These are phyloP conservation scores for Citrullus colocynthis DNA, from an alignment of 306 rosid species.

Conservation along the genomic window DNA sequence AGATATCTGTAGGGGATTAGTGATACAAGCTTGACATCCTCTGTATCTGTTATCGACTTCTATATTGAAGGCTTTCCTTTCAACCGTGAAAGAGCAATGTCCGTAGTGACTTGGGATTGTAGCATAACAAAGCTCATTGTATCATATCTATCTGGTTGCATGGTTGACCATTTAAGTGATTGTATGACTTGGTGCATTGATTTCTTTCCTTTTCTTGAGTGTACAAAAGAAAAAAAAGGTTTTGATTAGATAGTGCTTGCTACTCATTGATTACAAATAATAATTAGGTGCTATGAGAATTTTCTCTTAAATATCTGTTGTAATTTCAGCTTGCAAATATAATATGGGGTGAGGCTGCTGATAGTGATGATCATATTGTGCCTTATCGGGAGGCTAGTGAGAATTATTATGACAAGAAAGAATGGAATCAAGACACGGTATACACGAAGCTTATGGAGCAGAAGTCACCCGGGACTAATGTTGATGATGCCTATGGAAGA, in stretches of 20 bases:
- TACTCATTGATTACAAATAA: background rate
- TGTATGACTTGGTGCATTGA: background rate
- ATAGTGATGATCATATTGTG: slow-evolving; percentile 80
- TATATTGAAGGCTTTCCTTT: background rate
- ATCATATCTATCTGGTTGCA: background rate
- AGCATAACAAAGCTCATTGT: background rate
- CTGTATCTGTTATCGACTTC: background rate
- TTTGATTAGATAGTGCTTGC: background rate
- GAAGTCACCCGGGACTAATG: slow-evolving; percentile 33
- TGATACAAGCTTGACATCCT: background rate
- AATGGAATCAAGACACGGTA: slow-evolving; percentile 38
- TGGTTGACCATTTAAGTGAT: background rate
- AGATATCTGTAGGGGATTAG: background rate
- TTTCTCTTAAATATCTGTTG: background rate
- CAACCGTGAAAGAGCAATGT: background rate
- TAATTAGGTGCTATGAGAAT: background rate
- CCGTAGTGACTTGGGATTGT: background rate
- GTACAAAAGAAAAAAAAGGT: too few species aligned
- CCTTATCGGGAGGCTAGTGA: slow-evolving; percentile 59
- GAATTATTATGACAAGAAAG: slow-evolving; percentile 40
- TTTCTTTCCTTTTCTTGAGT: background rate
- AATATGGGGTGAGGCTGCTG: slow-evolving; percentile 79
- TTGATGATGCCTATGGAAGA: slow-evolving; percentile 32
- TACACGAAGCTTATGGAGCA: slow-evolving; percentile 31
- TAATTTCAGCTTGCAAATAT: slow-evolving; percentile 72